phyloP scores from a whole-genome alignment of 129 eudicot genomes.

The Saussurea involucrata region DNA sequence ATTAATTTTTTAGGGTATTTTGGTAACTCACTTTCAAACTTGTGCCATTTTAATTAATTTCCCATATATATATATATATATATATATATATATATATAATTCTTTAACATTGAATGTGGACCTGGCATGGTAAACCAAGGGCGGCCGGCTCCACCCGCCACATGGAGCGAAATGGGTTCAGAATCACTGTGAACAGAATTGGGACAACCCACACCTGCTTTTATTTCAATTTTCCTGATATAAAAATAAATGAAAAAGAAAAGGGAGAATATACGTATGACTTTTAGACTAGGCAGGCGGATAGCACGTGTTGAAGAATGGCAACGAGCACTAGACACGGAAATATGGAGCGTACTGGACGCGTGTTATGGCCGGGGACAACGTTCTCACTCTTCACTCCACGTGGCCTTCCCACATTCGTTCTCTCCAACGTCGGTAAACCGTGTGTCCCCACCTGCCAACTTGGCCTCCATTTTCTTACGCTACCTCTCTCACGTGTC shows the following conservation, averaged over 20 bases:
- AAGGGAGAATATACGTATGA: constrained; percentile 16
- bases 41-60: too few species aligned
- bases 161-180: neutral
- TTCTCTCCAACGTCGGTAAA: neutral
- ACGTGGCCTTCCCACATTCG: constrained; percentile 24
- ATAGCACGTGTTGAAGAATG: constrained; percentile 29
- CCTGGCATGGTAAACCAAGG: neutral
- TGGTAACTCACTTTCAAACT: too few species aligned
- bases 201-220: neutral
- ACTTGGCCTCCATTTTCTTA: constrained; percentile 15
- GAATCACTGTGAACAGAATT: neutral
- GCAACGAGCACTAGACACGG: constrained; percentile 25
- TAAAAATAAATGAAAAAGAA: neutral
- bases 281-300: neutral
- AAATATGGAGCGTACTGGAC: constrained; percentile 5
- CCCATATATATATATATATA: too few species aligned
- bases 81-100: too few species aligned
- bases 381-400: constrained; percentile 16
- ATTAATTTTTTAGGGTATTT: too few species aligned
- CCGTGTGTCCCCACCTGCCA: constrained; percentile 23
- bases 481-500: neutral
- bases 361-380: constrained; percentile 40
- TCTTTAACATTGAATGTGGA: neutral
- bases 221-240: neutral
- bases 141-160: neutral